These are phyloP conservation scores for Quercus glauca DNA, from an alignment of 306 rosid genomes.

Conservation along the genomic window DNA sequence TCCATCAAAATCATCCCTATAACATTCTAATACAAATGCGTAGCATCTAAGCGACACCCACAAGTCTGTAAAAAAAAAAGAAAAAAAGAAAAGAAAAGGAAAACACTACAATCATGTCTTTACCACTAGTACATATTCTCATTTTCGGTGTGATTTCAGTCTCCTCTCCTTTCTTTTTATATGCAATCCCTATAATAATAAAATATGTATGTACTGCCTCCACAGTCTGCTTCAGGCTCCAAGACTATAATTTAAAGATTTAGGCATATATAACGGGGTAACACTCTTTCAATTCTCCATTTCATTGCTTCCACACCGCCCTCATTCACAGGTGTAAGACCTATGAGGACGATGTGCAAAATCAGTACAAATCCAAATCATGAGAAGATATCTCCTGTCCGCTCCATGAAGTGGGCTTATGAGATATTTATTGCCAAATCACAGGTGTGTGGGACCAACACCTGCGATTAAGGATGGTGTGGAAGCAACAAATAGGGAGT, in stretches of 20 bases:
- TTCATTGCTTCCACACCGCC: no score
- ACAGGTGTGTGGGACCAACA: no score
- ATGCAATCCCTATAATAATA: background rate
- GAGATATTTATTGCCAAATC: no score
- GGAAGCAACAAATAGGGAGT: no score
- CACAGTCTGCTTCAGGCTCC: background rate
- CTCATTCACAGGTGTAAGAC: no score
- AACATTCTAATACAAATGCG: background rate
- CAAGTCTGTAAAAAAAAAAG: background rate
- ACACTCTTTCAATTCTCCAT: no score
- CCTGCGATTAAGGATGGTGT: no score
- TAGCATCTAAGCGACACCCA: background rate
- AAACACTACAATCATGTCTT: background rate
- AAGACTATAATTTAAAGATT: background rate
- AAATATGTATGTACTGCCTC: background rate
- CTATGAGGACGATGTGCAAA: no score
- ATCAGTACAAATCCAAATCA: no score
- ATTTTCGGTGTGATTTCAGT: background rate
- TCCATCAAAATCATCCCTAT: background rate
- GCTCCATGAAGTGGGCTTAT: no score
- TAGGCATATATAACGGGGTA: background rate
- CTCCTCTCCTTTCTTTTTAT: background rate
- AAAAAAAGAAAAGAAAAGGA: background rate
- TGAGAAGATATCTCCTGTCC: no score
- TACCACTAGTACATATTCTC: background rate